Conservation (phyloP, 2,329 filamentous ascomycete species). For the Cryoendolithus antarcticus region DNA sequence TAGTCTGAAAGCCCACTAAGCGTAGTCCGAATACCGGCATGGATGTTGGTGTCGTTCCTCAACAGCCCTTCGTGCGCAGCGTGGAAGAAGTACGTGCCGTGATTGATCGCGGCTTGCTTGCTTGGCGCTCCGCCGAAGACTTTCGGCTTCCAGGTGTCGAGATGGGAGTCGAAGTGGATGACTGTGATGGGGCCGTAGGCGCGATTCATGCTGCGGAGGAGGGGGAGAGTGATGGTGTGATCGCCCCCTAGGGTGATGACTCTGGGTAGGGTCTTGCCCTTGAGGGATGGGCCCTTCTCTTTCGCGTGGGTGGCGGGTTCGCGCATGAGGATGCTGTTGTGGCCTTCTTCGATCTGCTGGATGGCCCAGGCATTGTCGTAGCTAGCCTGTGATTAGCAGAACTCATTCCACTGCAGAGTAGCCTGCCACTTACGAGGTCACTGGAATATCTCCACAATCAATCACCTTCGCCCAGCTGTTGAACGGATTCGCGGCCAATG, state of each 20-base stretch:
- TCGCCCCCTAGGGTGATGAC: conserved; percentile 60
- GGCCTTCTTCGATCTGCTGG: conserved; percentile 74
- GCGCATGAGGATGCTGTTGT: conserved; percentile 62
- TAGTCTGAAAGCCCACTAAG: conserved; percentile 71
- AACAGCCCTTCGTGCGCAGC: conserved; percentile 66
- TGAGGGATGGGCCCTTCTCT: conserved; percentile 54
- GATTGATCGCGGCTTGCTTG: conserved; percentile 65
- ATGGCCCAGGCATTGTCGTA: conserved; percentile 76
- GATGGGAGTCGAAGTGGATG: conserved; percentile 51
- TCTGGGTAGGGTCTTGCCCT: conserved; percentile 64
- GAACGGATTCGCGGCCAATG: conserved; percentile 67
- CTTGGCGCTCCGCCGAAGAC: conserved; percentile 75
- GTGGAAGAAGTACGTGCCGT: conserved; percentile 83
- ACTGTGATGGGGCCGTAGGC: conserved; percentile 57
- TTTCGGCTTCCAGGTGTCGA: conserved; percentile 63
- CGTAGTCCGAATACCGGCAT: conserved; percentile 76
- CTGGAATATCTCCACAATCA: conserved; percentile 75
- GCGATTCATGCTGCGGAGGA: conserved; percentile 46
- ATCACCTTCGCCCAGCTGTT: conserved; percentile 67
- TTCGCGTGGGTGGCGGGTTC: conserved; percentile 56
- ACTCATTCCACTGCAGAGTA: conserved; percentile 54
- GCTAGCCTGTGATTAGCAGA: conserved; percentile 27
- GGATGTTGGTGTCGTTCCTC: conserved; percentile 73
- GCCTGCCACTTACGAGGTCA: conserved; percentile 54
- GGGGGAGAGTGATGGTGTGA: conserved; percentile 48